These are phyloP conservation scores for Rhododendron molle DNA, from an alignment of 148 eudicot genomes.

Conservation along the genomic window DNA sequence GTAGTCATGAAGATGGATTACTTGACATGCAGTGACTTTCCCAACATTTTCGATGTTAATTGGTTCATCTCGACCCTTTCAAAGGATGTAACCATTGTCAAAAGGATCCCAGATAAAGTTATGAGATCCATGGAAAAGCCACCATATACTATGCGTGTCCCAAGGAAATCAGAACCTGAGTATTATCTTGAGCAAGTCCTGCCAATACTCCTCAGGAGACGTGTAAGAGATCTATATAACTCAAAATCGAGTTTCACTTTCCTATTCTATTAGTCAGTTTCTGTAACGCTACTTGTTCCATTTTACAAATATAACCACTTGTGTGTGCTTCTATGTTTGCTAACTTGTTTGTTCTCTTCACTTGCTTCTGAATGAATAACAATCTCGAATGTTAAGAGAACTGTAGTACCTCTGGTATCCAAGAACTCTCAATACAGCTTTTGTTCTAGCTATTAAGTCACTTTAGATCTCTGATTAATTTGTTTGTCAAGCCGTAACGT, in stretches of 20 bases:
- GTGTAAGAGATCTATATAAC: conserved; percentile 46
- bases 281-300: neutral
- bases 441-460: neutral
- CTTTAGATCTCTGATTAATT: neutral
- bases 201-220: conserved; percentile 80
- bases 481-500: neutral
- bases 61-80: conserved; percentile 89
- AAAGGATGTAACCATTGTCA: conserved; percentile 75
- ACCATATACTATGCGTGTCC: conserved; percentile 90
- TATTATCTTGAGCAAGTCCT: conserved; percentile 70
- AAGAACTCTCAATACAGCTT: neutral
- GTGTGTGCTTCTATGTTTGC: neutral
- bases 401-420: neutral
- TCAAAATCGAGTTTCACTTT: neutral
- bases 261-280: neutral
- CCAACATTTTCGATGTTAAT: conserved; percentile 82
- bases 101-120: conserved; percentile 80
- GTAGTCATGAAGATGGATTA: neutral
- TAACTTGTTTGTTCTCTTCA: neutral
- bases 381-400: neutral
- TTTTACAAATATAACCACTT: neutral
- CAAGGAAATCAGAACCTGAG: conserved; percentile 92
- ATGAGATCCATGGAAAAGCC: conserved; percentile 87
- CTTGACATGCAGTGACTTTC: conserved; percentile 72
- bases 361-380: neutral